phyloP scores from a whole-genome alignment of 2,329 filamentous ascomycete species.

The Drechslerella stenobrocha region DNA sequence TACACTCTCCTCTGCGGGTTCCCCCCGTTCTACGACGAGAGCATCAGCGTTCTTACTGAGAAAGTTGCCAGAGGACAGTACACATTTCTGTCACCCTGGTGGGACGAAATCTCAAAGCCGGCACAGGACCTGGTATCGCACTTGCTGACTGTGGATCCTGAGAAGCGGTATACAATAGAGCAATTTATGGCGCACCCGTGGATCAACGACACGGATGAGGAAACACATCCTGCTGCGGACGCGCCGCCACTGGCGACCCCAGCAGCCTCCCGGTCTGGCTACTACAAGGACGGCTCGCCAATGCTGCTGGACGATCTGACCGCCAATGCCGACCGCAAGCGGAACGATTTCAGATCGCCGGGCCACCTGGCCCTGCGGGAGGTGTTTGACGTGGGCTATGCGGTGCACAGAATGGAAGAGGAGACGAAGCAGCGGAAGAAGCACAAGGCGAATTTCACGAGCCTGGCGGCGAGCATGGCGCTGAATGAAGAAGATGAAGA shows the following conservation, averaged over 20 bases:
- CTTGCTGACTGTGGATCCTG: constrained; percentile 88
- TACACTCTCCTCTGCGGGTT: constrained; percentile 97
- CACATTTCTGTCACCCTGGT: constrained; percentile 97
- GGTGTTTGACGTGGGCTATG: constrained; percentile 97
- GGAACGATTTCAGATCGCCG: constrained; percentile 91
- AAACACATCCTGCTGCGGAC: constrained; percentile 68
- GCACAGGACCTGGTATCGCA: constrained; percentile 94
- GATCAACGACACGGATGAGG: constrained; percentile 73
- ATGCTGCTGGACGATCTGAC: constrained; percentile 63
- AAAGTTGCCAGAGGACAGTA: constrained; percentile 97
- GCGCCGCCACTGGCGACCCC: constrained; percentile 74
- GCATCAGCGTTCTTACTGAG: constrained; percentile 92
- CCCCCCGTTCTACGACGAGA: constrained; percentile 97
- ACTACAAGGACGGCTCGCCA: constrained; percentile 61
- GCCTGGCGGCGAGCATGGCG: constrained; percentile 67
- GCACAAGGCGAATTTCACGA: constrained; percentile 71
- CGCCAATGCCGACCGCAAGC: constrained; percentile 58
- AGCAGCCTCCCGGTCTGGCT: constrained; percentile 59
- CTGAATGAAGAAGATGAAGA: constrained; percentile 67
- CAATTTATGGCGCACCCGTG: constrained; percentile 95
- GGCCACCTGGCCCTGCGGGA: constrained; percentile 93
- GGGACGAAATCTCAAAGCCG: constrained; percentile 95
- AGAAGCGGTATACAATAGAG: constrained; percentile 89
- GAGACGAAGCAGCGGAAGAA: constrained; percentile 90
- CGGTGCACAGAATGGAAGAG: constrained; percentile 94